Base-by-base conservation (phyloP, 495 filamentous ascomycete species). In the Penicillium macrosclerotiorum region DNA sequence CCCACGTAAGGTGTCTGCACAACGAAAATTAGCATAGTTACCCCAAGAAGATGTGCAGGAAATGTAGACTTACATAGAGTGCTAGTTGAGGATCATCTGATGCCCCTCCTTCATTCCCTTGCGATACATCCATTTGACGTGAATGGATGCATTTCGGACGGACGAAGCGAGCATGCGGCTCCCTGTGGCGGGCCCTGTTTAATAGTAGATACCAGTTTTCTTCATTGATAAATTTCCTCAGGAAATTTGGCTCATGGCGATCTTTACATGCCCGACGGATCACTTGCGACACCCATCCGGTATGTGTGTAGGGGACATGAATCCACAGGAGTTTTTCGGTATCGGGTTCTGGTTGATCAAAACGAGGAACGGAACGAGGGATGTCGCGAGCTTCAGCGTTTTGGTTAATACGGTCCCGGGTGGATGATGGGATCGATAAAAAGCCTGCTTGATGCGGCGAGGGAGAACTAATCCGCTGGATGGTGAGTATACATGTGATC, bases 251-350 rank as follows among this genome's bases (percentile, higher is more conserved):
- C 1, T 57, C 60, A 50, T 56, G 68, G 49, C 59, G 45, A 26
- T 56, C 60, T n/a, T 54, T 36, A 22, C 51, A 55, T 3, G 52
- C 51, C 4, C 47, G 54, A 0, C 52, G 45, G 5, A 63, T 59
- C 11, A 63, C 45, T 16, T 49, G 54, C 18, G 77, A 79, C 9
- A 85, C 83, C 83, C 83, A 87, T 5, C 74, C 72, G 2, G 83
- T 76, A 58, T 85, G 81, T 3, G 78, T 86, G 47, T 77, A 86
- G 0, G 82, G 82, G 20, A 84, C 60, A 54, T 87, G 83, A 27
- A 85, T 77, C 83, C 83, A 87, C 42, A 79, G 71, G 26, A 85
- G 74, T 54, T 81, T 68, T 39, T 74, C 70, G 0, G 59, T 70
- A 11, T 57, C 63, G 30, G 63, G 53, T 36, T 68, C 68, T 4